phyloP scores from a whole-genome alignment of 2,329 filamentous ascomycete genomes.

The Alternaria sp. region DNA sequence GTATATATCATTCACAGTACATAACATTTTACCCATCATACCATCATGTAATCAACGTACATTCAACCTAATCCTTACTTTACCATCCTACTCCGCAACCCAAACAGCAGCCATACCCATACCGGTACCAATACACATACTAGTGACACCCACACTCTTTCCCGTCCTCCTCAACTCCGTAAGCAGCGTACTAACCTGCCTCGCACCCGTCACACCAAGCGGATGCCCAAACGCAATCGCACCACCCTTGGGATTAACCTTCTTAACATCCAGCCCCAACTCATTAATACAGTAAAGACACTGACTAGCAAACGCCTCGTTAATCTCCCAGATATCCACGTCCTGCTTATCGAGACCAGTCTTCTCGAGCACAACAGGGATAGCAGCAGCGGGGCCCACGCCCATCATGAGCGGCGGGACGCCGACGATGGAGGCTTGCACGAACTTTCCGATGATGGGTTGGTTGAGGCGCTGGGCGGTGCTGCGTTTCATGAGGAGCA shows the following conservation, averaged over 20 bases:
- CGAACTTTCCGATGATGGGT: slow-evolving; percentile 89
- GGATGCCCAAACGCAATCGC: slow-evolving; percentile 97
- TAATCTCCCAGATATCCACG: slow-evolving; percentile 98
- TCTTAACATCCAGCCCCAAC: slow-evolving; percentile 79
- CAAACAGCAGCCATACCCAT: slow-evolving; percentile 98
- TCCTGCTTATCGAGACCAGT: slow-evolving; percentile 83
- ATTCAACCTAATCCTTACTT: background rate
- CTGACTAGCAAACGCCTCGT: slow-evolving; percentile 97
- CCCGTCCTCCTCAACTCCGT: slow-evolving; percentile 86
- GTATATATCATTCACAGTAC: background rate
- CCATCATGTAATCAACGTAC: background rate
- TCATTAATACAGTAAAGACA: slow-evolving; percentile 93
- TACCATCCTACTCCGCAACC: slow-evolving; percentile 77
- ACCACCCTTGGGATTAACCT: slow-evolving; percentile 97
- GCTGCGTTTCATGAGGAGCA: slow-evolving; percentile 92
- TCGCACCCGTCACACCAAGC: slow-evolving; percentile 89
- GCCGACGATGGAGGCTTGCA: slow-evolving; percentile 82
- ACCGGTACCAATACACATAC: slow-evolving; percentile 93
- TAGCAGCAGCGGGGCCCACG: slow-evolving; percentile 92
- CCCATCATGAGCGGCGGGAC: slow-evolving; percentile 96
- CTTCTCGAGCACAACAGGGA: slow-evolving; percentile 88
- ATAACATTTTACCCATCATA: background rate
- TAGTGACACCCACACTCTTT: slow-evolving; percentile 87
- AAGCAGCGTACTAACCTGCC: slow-evolving; percentile 90
- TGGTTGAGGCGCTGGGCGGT: slow-evolving; percentile 89